phyloP scores from a whole-genome alignment of 768 basidiomycete genomes.

The Coprinopsis marcescibilis region DNA sequence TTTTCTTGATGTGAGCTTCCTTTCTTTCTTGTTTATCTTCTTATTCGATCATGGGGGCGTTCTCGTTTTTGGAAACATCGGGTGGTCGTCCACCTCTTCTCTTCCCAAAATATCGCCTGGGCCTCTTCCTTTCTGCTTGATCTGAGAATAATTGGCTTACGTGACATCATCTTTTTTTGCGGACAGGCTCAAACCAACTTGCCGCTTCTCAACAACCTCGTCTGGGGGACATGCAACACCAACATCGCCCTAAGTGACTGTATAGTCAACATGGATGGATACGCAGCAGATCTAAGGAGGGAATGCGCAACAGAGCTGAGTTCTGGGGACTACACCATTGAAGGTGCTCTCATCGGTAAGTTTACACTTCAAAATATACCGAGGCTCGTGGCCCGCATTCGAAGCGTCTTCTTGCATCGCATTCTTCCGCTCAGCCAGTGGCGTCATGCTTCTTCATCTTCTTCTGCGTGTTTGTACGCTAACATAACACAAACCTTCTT shows the following conservation, averaged over 20 bases:
- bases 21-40: not conserved
- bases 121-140: not conserved
- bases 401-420: not conserved
- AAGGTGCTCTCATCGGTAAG: slow-evolving; percentile 52
- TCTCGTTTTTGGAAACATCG: not conserved
- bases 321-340: slow-evolving; percentile 44
- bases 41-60: not conserved
- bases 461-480: not conserved
- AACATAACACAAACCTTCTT: not conserved
- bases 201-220: slow-evolving; percentile 54
- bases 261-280: slow-evolving; percentile 60
- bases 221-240: slow-evolving; percentile 83
- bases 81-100: no score
- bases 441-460: no score
- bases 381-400: not conserved
- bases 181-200: slow-evolving; percentile 58
- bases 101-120: not conserved
- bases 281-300: slow-evolving; percentile 40
- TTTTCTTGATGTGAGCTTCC: slow-evolving; percentile 47
- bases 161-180: not conserved
- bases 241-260: slow-evolving; percentile 43
- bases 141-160: not conserved
- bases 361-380: no score
- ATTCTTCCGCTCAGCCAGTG: no score
- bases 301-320: slow-evolving; percentile 55